phyloP scores from a whole-genome alignment of 345 rosid genomes.

The Abelmoschus esculentus region DNA sequence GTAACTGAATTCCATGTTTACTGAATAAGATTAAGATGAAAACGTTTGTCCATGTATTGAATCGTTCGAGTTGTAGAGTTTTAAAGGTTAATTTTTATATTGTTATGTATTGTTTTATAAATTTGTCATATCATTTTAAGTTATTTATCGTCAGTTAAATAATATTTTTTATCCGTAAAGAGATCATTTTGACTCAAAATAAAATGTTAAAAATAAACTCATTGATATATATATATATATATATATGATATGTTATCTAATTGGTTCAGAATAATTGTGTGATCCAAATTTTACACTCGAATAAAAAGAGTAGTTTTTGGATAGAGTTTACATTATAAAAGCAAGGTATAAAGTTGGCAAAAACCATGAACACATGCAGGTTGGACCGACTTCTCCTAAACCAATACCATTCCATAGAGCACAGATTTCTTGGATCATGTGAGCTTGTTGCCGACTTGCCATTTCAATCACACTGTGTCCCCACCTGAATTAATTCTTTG shows the following conservation, averaged over 20 bases:
- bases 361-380: conserved; percentile 4
- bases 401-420: not conserved
- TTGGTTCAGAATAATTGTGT: not conserved
- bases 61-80: no score
- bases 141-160: no score
- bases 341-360: not conserved
- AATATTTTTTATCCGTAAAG: no score
- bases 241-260: not conserved
- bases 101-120: no score
- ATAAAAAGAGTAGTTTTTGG: not conserved
- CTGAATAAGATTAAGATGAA: not conserved
- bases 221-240: not conserved
- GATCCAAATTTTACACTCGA: not conserved
- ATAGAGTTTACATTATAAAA: not conserved
- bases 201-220: no score
- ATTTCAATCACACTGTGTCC: conserved; percentile 4
- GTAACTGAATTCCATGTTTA: conserved; percentile 2
- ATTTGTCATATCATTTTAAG: no score
- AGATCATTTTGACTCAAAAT: no score
- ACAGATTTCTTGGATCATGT: not conserved
- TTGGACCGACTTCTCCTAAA: conserved; percentile 1
- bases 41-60: no score
- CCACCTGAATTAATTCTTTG: conserved; percentile 2
- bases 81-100: no score
- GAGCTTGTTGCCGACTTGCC: conserved; percentile 4